A percentile compares a stretch with the other conserved stretches of the same genome.
Evolutionary conservation across 192 early-diverging fungal genomes (phyloP).

Genomic region (Coemansia reversa): DNA sequence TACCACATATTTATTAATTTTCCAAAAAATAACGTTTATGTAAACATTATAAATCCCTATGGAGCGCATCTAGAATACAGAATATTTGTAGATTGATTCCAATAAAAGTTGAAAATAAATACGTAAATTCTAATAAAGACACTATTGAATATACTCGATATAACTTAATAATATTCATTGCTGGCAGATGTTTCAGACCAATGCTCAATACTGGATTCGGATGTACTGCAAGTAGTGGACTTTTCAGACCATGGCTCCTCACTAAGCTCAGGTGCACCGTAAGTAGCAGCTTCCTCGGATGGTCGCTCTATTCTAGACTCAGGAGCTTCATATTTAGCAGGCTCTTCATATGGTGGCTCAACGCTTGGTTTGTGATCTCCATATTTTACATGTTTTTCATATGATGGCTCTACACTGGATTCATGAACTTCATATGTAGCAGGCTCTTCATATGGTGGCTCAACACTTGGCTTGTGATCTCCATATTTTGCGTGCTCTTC

Average conservation of each 20-base stretch:
- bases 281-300: not conserved
- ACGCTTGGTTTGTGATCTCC: not conserved
- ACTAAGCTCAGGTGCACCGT: not conserved
- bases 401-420: not conserved
- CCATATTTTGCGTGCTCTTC: not conserved
- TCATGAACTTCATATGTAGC: not conserved
- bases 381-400: not conserved
- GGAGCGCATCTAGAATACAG: no score
- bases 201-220: not conserved
- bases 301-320: not conserved
- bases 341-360: not conserved
- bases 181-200: not conserved
- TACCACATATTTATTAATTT: no score
- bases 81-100: no score
- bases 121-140: no score
- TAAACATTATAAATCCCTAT: no score
- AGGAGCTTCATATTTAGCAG: not conserved
- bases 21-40: no score
- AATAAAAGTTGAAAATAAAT: no score
- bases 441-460: not conserved
- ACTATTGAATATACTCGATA: no score
- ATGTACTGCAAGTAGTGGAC: not conserved
- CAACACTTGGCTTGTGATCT: not conserved
- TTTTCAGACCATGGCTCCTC: not conserved
- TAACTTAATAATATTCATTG: not conserved